Conservation (phyloP, 2,329 filamentous ascomycete genomes). For the Apiospora koreana region DNA sequence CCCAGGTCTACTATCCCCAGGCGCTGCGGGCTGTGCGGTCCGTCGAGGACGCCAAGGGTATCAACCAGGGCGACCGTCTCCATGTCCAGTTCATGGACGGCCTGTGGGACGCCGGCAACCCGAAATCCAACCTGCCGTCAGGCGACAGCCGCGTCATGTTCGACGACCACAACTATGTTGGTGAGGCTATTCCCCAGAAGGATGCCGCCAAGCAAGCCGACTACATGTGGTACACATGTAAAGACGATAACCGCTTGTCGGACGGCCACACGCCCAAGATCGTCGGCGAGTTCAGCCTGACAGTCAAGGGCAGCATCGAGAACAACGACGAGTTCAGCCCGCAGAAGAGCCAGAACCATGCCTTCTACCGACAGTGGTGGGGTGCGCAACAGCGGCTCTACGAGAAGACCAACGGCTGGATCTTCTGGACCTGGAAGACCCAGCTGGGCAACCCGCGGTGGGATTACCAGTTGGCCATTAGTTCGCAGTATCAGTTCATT, state of each 20-base stretch:
- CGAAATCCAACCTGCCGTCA: conserved; percentile 38
- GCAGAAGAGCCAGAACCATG: conserved; percentile 21
- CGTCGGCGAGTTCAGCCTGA: conserved; percentile 50
- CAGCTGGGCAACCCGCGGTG: conserved; percentile 42
- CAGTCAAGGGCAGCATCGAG: conserved; percentile 40
- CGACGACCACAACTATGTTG: conserved; percentile 52
- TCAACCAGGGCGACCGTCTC: conserved; percentile 38
- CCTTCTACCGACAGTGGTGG: conserved; percentile 50
- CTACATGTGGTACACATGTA: conserved; percentile 43
- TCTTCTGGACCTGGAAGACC: conserved; percentile 58
- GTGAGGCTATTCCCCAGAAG: conserved; percentile 36
- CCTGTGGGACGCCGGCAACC: conserved; percentile 48
- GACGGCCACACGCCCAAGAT: conserved; percentile 37
- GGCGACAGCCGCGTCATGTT: conserved; percentile 40
- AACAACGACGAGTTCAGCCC: conserved; percentile 38
- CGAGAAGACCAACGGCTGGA: conserved; percentile 48
- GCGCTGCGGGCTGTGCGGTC: conserved; percentile 41
- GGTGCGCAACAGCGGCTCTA: conserved; percentile 40
- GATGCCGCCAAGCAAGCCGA: conserved; percentile 37
- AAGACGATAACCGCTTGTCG: conserved; percentile 37
- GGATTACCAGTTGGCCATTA: conserved; percentile 19
- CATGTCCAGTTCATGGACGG: conserved; percentile 41
- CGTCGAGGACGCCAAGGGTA: conserved; percentile 38
- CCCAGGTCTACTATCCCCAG: conserved; percentile 43
- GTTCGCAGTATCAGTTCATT: neutral